Evolutionary conservation across 1,284 basidiomycete species (phyloP).

Genomic region (Meripilus lineatus): DNA sequence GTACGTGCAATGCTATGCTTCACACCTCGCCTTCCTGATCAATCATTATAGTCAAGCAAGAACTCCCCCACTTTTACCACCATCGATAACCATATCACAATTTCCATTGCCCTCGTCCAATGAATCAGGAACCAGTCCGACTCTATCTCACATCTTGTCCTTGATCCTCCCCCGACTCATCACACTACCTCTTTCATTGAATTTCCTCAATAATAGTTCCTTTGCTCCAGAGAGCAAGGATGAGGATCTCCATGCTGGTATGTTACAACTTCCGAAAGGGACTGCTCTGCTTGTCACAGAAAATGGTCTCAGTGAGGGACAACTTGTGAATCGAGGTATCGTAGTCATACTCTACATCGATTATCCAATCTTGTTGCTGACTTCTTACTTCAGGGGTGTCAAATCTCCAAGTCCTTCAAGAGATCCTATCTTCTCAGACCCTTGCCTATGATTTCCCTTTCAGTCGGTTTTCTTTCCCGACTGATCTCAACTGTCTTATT

Average conservation of each 20-base stretch:
- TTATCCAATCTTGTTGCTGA: neutral
- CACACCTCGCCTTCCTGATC: slow-evolving; percentile 7
- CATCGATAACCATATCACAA: slow-evolving; percentile 57
- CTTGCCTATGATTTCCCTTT: slow-evolving; percentile 82
- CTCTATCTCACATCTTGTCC: slow-evolving; percentile 47
- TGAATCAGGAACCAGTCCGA: slow-evolving; percentile 25
- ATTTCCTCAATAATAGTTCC: slow-evolving; percentile 54
- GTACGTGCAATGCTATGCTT: slow-evolving; percentile 37
- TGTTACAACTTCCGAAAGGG: slow-evolving; percentile 67
- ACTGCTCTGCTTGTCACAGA: slow-evolving; percentile 67
- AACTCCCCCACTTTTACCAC: slow-evolving; percentile 62
- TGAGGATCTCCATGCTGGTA: slow-evolving; percentile 72
- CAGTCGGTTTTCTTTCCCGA: slow-evolving; percentile 70
- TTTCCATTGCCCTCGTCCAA: slow-evolving; percentile 45
- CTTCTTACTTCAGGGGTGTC: slow-evolving; percentile 43
- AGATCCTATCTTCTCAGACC: slow-evolving; percentile 63
- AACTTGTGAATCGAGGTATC: slow-evolving; percentile 56
- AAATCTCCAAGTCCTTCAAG: slow-evolving; percentile 69
- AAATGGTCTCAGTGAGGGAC: slow-evolving; percentile 60
- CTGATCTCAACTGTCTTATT: slow-evolving; percentile 65
- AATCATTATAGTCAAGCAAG: slow-evolving; percentile 60
- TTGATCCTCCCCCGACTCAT: slow-evolving; percentile 49
- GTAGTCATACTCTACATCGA: neutral
- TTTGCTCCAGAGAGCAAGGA: slow-evolving; percentile 68
- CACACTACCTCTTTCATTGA: slow-evolving; percentile 49